A percentile compares a stretch with the other conserved stretches of the same genome.
phyloP scores from a whole-genome alignment of 768 basidiomycete genomes.

The Floccularia luteovirens region DNA sequence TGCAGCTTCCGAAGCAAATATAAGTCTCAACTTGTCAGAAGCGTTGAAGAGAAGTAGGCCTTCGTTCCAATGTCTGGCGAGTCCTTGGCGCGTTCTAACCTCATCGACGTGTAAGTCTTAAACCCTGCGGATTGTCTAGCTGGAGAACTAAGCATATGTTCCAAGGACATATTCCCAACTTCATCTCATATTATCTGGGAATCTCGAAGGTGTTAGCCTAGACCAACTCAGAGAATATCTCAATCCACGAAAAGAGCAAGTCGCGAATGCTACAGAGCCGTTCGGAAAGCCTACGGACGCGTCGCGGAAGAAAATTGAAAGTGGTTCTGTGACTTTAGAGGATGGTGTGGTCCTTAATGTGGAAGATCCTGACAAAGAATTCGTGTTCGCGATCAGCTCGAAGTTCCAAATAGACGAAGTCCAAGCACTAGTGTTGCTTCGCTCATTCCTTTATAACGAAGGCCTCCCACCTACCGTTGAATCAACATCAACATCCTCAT shows the following conservation, averaged over 20 bases:
- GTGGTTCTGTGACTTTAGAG: conserved; percentile 58
- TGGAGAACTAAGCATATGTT: neutral
- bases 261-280: conserved; percentile 50
- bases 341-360: conserved; percentile 58
- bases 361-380: conserved; percentile 64
- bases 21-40: no score
- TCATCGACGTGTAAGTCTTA: conserved; percentile 60
- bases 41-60: no score
- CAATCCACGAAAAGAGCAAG: conserved; percentile 44
- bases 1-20: no score
- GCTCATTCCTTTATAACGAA: conserved; percentile 74
- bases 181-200: conserved; percentile 40
- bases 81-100: conserved; percentile 54
- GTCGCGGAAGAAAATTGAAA: conserved; percentile 61
- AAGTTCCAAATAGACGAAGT: conserved; percentile 75
- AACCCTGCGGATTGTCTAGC: neutral
- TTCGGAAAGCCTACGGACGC: conserved; percentile 64
- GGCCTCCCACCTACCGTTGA: conserved; percentile 49
- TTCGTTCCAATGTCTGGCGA: conserved; percentile 44
- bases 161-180: conserved; percentile 59
- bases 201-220: conserved; percentile 48
- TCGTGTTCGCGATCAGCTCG: conserved; percentile 63
- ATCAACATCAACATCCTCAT: conserved; percentile 28
- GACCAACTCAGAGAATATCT: conserved; percentile 56
- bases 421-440: conserved; percentile 65